Evolutionary conservation across 1,284 basidiomycete species (phyloP), one percentile per base, ranked within the genome.

Genomic region (Macrocybe sp.): DNA sequence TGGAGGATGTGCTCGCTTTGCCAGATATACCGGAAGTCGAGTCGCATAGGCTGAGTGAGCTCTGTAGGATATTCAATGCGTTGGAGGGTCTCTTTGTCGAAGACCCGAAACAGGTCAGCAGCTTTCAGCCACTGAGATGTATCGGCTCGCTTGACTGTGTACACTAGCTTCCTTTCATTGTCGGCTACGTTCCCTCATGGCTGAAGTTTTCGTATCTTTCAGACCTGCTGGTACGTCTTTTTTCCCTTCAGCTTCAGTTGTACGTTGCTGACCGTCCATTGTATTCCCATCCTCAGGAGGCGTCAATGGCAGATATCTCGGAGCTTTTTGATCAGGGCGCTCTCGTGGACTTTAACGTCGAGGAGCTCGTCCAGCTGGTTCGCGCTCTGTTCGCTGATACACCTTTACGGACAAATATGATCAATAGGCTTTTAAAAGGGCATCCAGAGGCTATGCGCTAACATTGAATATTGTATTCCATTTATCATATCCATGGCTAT

Each of bases 281-380:
- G 47, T 28, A 46, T 22, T 43, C 44, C 33, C 36, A 34, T 41
- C 41, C 61, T 44, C 54, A 92, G 91, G 89, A 92, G 65, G 93
- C 92, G 1, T 92, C 89, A n/a, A 82, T 97, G 62, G 89, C 83
- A 32, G 96, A 99, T 65, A 88, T 99, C 46, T 86, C 88, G 30
- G 97, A 95, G 65, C 78, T 99, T 10, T 92, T 95, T 61, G 91
- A 96, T 55, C 85, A 90, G 54, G 92, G 93, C 2, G 88, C 92
- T 2, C 70, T 99, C 53, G 83, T 96, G 32, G 96, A 99, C 66
- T 99, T 96, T 63, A 80, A 85, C 47, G 75, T 85, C 2, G 79
- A 88, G 31, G 95, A 98, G 67, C 74, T 99, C 2, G 81, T 85
- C 31, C 77, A 78, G 51, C 76, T 99, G 32, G 79, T 98, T 36